These are phyloP conservation scores for Daucus carota DNA, from an alignment of 129 eudicot species.

Conservation along the genomic window DH1_v3.0 NC_030381.2:48539001-48539500, in stretches of 20 bases:
- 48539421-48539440: neutral
- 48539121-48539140: conserved; percentile 8
- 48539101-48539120: neutral
- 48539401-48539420: neutral
- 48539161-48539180: too few relatives aligned
- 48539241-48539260: conserved; percentile 5
- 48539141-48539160: neutral
- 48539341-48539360: neutral
- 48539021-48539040: neutral
- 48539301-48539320: conserved; percentile 30
- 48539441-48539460: neutral
- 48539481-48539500: too few relatives aligned
- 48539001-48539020: neutral
- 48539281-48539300: conserved; percentile 31
- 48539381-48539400: conserved; percentile 5
- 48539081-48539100: neutral
- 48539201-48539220: neutral
- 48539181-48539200: too few relatives aligned
- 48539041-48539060: conserved; percentile 4
- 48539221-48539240: conserved; percentile 16
- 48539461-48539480: neutral
- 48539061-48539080: conserved; percentile 5
- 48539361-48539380: neutral
- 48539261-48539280: conserved; percentile 9
- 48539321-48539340: conserved; percentile 15